These are phyloP conservation scores for Thermothelomyces thermophilus DNA, from an alignment of 2,329 filamentous ascomycete species.

Conservation along the genomic window DNA sequence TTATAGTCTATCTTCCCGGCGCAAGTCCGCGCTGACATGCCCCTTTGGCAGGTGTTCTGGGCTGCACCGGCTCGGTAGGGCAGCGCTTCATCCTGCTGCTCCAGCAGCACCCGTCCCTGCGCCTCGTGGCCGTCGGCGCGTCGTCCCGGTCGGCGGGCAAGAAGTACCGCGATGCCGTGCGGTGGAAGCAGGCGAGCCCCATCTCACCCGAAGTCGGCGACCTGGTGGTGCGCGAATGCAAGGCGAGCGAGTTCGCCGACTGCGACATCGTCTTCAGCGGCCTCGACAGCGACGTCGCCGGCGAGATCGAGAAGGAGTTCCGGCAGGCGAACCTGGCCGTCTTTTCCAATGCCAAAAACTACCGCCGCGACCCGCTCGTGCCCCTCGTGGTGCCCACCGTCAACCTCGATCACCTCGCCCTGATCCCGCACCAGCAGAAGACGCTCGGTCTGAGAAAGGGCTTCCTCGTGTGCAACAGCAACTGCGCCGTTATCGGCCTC, in stretches of 20 bases:
- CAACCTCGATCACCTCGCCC: constrained; percentile 78
- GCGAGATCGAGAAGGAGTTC: constrained; percentile 88
- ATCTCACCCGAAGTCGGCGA: constrained; percentile 70
- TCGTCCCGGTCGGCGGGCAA: constrained; percentile 86
- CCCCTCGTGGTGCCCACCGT: constrained; percentile 93
- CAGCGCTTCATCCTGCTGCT: constrained; percentile 93
- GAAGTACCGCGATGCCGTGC: constrained; percentile 87
- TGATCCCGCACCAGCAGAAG: constrained; percentile 82
- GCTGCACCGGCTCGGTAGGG: constrained; percentile 88
- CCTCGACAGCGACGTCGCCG: constrained; percentile 85
- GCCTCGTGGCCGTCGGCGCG: constrained; percentile 81
- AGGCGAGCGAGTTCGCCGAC: constrained; percentile 72
- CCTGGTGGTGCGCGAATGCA: constrained; percentile 80
- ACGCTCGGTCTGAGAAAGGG: constrained; percentile 69
- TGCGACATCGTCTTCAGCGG: constrained; percentile 94
- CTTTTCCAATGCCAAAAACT: constrained; percentile 98
- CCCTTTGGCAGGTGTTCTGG: constrained; percentile 60
- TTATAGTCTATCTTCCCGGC: neutral
- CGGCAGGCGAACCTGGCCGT: constrained; percentile 80
- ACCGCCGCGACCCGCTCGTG: constrained; percentile 81
- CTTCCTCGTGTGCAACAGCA: constrained; percentile 95
- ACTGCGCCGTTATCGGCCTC: constrained; percentile 94
- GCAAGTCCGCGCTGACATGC: constrained; percentile 7
- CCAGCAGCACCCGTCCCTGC: constrained; percentile 77
- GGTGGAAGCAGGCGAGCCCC: constrained; percentile 85